phyloP scores from a whole-genome alignment of 2,329 filamentous ascomycete genomes.

The Cladophialophora chaetospira region DNA sequence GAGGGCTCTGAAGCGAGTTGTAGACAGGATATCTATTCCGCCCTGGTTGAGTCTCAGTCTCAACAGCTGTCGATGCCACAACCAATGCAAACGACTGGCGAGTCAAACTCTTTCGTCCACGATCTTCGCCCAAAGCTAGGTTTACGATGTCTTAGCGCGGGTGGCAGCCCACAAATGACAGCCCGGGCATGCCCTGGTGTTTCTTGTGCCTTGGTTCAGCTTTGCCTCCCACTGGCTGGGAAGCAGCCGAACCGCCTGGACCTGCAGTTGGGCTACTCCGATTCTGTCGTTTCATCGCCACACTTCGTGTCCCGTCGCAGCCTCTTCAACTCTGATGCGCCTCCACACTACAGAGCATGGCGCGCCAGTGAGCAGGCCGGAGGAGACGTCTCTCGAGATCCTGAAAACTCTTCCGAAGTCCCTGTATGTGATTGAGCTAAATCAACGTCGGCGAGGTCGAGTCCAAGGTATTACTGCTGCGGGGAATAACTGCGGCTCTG shows the following conservation, averaged over 20 bases:
- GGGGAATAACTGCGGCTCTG: not conserved
- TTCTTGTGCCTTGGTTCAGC: conserved; percentile 20
- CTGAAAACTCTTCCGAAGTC: not conserved
- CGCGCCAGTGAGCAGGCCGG: not conserved
- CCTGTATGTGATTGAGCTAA: too few species aligned
- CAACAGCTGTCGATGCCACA: not conserved
- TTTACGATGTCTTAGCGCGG: conserved; percentile 8
- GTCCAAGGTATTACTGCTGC: not conserved
- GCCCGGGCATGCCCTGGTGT: conserved; percentile 6
- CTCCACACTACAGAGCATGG: conserved; percentile 12
- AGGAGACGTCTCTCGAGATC: not conserved
- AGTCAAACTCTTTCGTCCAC: not conserved
- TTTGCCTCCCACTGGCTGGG: conserved; percentile 16
- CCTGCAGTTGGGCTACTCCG: conserved; percentile 24
- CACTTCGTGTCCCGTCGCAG: conserved; percentile 20
- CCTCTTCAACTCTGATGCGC: not conserved
- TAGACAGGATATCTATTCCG: conserved; percentile 22
- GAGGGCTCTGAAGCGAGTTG: conserved; percentile 11
- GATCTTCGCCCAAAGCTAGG: not conserved
- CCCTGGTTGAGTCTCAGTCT: not conserved
- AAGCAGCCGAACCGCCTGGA: conserved; percentile 9
- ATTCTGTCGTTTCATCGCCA: conserved; percentile 23
- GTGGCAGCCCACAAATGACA: conserved; percentile 18
- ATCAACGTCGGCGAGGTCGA: not conserved
- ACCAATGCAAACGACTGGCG: conserved; percentile 3